A percentile compares a stretch with the other conserved stretches of the same genome.
Conservation (phyloP, 2,329 filamentous ascomycete genomes). For the Fusarium concolor region DNA sequence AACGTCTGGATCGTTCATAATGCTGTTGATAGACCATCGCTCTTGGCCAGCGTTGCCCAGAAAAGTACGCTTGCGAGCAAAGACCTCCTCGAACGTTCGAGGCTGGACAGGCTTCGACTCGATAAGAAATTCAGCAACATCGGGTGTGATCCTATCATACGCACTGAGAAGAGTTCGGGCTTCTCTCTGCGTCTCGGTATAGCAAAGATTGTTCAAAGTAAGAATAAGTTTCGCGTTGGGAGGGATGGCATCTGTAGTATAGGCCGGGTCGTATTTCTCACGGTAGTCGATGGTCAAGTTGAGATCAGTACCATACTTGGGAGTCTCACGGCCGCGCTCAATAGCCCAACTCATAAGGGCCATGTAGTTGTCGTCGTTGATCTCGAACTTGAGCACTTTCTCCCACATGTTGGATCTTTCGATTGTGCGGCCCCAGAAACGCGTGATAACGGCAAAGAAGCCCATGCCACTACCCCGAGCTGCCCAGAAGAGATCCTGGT, state of each 20-base stretch:
- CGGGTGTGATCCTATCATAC: not conserved
- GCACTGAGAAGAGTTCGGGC: not conserved
- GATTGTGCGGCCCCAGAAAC: slow-evolving; percentile 23
- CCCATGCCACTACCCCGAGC: slow-evolving; percentile 14
- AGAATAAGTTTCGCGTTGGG: not conserved
- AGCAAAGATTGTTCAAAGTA: not conserved
- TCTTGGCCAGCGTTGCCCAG: not conserved
- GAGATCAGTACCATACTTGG: slow-evolving; percentile 1
- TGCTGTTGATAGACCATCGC: slow-evolving; percentile 6
- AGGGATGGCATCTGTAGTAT: not conserved
- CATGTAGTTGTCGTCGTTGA: slow-evolving; percentile 3
- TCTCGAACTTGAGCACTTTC: not conserved
- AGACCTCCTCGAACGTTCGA: slow-evolving; percentile 2
- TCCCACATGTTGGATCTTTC: slow-evolving; percentile 10
- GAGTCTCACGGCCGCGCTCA: not conserved
- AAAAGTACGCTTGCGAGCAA: not conserved
- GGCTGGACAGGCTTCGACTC: not conserved
- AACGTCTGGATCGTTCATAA: slow-evolving; percentile 1
- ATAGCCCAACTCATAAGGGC: slow-evolving; percentile 2
- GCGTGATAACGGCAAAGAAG: slow-evolving; percentile 18
- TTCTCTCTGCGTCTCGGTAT: not conserved
- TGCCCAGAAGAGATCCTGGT: slow-evolving; percentile 17
- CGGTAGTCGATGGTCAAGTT: not conserved
- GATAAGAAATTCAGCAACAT: not conserved
- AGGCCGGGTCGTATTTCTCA: not conserved